Evolutionary conservation across 2,329 filamentous ascomycete species (phyloP).

Genomic region (Geosmithia morbida): DNA sequence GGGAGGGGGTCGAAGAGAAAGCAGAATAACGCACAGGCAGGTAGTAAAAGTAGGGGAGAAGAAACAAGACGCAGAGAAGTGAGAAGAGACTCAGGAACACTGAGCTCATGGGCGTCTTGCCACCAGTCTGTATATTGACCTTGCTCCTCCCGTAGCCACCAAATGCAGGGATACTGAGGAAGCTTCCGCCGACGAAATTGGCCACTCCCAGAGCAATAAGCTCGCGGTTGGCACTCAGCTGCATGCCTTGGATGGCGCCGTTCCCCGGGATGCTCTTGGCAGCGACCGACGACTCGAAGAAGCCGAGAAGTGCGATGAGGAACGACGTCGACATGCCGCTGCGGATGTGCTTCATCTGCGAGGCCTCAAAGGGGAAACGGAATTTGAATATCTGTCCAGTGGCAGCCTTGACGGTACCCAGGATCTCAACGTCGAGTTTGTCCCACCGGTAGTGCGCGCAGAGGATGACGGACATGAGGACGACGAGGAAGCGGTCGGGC

Average conservation of each 20-base stretch:
- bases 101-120: conserved; percentile 85
- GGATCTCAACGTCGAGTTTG: conserved; percentile 61
- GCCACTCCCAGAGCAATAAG: conserved; percentile 82
- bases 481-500: conserved; percentile 81
- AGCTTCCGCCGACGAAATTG: conserved; percentile 82
- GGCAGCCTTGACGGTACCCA: conserved; percentile 66
- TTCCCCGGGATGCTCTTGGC: conserved; percentile 72
- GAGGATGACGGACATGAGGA: conserved; percentile 70
- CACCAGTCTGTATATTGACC: conserved; percentile 84
- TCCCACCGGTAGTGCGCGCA: conserved; percentile 71
- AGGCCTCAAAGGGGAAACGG: conserved; percentile 68
- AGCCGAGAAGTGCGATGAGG: conserved; percentile 87
- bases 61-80: conserved; percentile 62
- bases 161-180: conserved; percentile 87
- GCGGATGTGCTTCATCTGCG: conserved; percentile 68
- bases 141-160: conserved; percentile 94
- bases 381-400: conserved; percentile 64
- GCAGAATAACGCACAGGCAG: conserved; percentile 77
- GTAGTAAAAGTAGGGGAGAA: conserved; percentile 88
- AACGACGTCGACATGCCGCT: conserved; percentile 85
- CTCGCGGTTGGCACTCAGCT: conserved; percentile 81
- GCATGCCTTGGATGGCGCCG: conserved; percentile 62
- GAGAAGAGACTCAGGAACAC: conserved; percentile 76
- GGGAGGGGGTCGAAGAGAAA: no score
- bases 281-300: conserved; percentile 94